Percentiles rank a stretch among this genome's conserved stretches.
Evolutionary conservation across 2,329 filamentous ascomycete genomes (phyloP).

Genomic region (Stagonosporopsis rhizophila): DNA sequence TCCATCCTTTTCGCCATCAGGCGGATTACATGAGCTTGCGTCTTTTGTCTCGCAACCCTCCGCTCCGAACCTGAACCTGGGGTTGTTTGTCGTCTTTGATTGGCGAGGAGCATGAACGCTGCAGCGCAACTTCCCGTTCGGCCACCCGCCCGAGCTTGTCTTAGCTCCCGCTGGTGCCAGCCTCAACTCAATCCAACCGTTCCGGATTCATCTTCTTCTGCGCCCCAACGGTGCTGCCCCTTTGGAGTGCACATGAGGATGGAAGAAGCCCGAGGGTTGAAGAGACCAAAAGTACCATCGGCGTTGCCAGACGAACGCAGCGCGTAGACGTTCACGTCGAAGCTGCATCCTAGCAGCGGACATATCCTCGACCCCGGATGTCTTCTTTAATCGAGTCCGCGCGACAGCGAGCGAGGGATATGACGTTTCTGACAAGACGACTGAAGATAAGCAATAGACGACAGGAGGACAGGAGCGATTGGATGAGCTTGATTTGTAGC

Average conservation of each 20-base stretch:
- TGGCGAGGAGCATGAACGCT: conserved; percentile 40
- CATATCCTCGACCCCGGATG: background rate
- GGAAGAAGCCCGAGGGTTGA: no score
- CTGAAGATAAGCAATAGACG: background rate
- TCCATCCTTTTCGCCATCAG: conserved; percentile 43
- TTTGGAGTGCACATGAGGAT: background rate
- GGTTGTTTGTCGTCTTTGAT: conserved; percentile 35
- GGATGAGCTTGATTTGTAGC: background rate
- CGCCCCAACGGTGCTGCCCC: background rate
- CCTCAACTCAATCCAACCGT: conserved; percentile 1
- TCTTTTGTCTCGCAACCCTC: conserved; percentile 28
- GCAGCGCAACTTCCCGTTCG: conserved; percentile 26
- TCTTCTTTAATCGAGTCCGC: background rate
- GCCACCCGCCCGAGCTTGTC: conserved; percentile 17
- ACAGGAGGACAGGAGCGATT: no score
- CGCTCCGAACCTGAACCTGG: conserved; percentile 31
- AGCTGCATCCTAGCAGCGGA: background rate
- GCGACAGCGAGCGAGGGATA: background rate
- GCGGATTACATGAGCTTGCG: conserved; percentile 42
- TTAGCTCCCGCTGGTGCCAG: conserved; percentile 22
- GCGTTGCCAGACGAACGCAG: background rate
- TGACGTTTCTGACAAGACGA: background rate
- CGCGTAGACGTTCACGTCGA: background rate
- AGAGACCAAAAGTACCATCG: background rate
- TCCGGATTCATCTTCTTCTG: background rate